A percentile compares a stretch with the other conserved stretches of the same genome.
Evolutionary conservation across 257 asterid genomes (phyloP).

Genomic region (Nicotiana attenuata): DNA sequence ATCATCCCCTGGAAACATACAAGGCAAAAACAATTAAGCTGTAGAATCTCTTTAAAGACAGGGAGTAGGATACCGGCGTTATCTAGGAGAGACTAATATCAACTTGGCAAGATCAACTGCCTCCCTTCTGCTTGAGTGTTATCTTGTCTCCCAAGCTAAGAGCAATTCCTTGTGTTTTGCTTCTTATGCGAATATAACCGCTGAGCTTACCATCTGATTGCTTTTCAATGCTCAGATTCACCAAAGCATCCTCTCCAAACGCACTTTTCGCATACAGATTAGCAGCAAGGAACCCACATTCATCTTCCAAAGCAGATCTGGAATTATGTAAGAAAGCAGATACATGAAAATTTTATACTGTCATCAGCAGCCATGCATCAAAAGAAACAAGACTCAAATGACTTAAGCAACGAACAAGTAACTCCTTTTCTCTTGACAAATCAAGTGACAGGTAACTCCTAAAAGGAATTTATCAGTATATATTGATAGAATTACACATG

Average conservation of each 20-base stretch:
- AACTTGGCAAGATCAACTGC: slow-evolving; percentile 46
- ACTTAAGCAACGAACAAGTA: not conserved
- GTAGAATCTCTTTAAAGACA: not conserved
- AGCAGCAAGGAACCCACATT: slow-evolving; percentile 94
- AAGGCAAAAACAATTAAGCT: not conserved
- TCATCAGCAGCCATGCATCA: not conserved
- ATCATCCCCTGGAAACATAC: not conserved
- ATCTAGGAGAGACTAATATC: not conserved
- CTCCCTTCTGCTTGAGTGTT: slow-evolving; percentile 97
- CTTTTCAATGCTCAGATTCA: slow-evolving; percentile 88
- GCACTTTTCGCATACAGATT: slow-evolving; percentile 95
- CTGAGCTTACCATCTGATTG: slow-evolving; percentile 83
- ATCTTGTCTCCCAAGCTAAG: slow-evolving; percentile 99
- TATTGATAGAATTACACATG: not conserved
- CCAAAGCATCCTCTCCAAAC: slow-evolving; percentile 97
- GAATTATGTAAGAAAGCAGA: not conserved
- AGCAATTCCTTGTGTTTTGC: slow-evolving; percentile 99
- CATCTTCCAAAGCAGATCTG: slow-evolving; percentile 96
- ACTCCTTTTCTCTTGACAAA: not conserved
- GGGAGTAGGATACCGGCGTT: not conserved
- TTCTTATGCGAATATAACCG: slow-evolving; percentile 94
- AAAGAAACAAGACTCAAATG: not conserved
- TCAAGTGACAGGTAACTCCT: not conserved
- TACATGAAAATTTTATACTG: not conserved
- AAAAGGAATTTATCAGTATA: not conserved